Conservation (phyloP, 2,329 filamentous ascomycete species). For the Hypomyces rosellus region DNA sequence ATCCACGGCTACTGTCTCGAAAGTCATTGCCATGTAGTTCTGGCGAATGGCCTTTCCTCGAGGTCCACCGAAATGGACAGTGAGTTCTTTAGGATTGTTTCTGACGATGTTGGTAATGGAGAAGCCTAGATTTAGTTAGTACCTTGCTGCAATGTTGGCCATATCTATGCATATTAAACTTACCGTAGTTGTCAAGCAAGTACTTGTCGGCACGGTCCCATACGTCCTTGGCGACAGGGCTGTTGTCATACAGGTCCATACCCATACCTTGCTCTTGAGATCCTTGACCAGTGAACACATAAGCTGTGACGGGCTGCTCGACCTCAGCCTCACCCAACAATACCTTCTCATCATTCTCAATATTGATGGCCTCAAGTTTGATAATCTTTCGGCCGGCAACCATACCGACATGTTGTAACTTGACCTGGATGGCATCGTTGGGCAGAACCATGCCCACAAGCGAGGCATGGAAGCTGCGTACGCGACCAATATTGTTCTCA, state of each 20-base stretch:
- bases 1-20: constrained; percentile 92
- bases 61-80: constrained; percentile 94
- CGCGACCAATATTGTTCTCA: constrained; percentile 95
- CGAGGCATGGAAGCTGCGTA: constrained; percentile 93
- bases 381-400: constrained; percentile 98
- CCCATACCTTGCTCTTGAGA: constrained; percentile 99
- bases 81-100: constrained; percentile 99
- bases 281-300: constrained; percentile 97
- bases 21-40: constrained; percentile 99
- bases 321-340: constrained; percentile 93
- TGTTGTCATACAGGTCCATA: constrained; percentile 96
- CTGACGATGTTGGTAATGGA: constrained; percentile 98
- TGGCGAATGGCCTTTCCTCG: constrained; percentile 95
- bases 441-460: constrained; percentile 98
- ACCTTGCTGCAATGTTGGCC: not conserved
- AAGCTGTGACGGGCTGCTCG: constrained; percentile 92
- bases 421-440: constrained; percentile 91
- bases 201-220: constrained; percentile 98
- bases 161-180: constrained; percentile 24
- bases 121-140: constrained; percentile 52
- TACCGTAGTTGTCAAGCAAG: constrained; percentile 97
- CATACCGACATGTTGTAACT: constrained; percentile 95
- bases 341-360: constrained; percentile 94
- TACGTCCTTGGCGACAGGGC: constrained; percentile 88
- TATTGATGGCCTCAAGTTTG: constrained; percentile 94